Base-by-base conservation (phyloP, 148 eudicot species). In the Salicornia ramosissima region DNA sequence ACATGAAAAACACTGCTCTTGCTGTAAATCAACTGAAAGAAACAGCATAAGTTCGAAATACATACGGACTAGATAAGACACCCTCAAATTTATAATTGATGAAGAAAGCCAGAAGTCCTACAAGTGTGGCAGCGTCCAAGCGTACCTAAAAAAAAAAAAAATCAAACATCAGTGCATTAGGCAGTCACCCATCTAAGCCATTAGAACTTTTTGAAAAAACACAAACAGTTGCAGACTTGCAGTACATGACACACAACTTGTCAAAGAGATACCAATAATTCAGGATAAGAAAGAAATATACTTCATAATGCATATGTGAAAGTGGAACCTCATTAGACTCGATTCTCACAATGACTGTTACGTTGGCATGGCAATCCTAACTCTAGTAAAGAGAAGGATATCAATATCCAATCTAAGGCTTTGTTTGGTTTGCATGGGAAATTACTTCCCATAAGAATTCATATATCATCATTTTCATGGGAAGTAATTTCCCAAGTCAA, bases 1-100 rank as follows among this genome's bases (percentile, higher is more conserved):
- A n/a, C n/a, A n/a, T n/a, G n/a, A n/a, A n/a, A n/a, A n/a, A n/a
- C n/a, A n/a, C n/a, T n/a, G n/a, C n/a, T n/a, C n/a, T n/a, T n/a
- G n/a, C n/a, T n/a, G n/a, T n/a, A n/a, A n/a, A n/a, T n/a, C n/a
- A n/a, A n/a, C n/a, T n/a, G n/a, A 36, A 8, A 36, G 40, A 45
- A 52, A 54, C 24, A 62, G 34, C 56, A 55, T 31, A 42, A 24
- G 49, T 18, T 30, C 31, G 43, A 51, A 58, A 77, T 62, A 84
- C 94, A 30, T 90, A 93, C 98, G 96, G 98, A 22, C 96, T 90
- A 57, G 91, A 83, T 67, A 77, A 68, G 63, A 85, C 79, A 71
- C 90, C 67, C 80, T 84, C 96, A 72, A 93, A 93, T 80, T 85
- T 90, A 84, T 93, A 93, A 80, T 91, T 93, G 54, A 93, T 90